A percentile compares a stretch with the other conserved stretches of the same genome.
Evolutionary conservation across 768 basidiomycete genomes (phyloP).

Genomic region (Myochromella boudieri): DNA sequence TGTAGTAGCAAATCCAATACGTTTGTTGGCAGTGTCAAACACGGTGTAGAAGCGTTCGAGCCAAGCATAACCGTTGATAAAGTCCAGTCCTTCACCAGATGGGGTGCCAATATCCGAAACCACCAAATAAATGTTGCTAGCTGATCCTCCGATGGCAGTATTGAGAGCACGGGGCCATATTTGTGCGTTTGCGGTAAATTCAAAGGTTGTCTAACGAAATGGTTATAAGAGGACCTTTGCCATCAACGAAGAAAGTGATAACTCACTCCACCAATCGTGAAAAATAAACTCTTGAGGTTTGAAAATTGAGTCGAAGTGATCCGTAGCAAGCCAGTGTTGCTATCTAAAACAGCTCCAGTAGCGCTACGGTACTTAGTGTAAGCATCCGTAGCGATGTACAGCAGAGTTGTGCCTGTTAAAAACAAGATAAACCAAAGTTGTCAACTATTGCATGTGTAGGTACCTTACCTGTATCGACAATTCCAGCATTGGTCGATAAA

Average conservation of each 20-base stretch:
- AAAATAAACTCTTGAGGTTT: constrained; percentile 54
- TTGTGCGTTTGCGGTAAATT: constrained; percentile 40
- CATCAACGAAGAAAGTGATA: too few relatives aligned
- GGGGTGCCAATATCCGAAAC: constrained; percentile 36
- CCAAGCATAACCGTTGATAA: constrained; percentile 54
- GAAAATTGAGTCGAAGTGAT: constrained; percentile 51
- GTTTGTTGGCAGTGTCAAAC: constrained; percentile 57
- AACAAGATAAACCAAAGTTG: neutral
- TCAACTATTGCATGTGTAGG: neutral
- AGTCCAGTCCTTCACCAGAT: constrained; percentile 49
- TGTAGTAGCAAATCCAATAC: constrained; percentile 57
- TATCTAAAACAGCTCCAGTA: constrained; percentile 44
- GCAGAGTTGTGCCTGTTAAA: constrained; percentile 43
- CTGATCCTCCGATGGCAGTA: constrained; percentile 29
- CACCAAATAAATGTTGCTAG: constrained; percentile 31
- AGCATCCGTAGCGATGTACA: constrained; percentile 47
- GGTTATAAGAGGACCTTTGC: neutral
- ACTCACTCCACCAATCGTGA: constrained; percentile 51
- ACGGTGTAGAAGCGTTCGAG: constrained; percentile 66
- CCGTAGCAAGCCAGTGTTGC: constrained; percentile 46
- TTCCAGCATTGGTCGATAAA: constrained; percentile 47
- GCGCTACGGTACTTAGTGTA: constrained; percentile 40
- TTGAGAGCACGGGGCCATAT: constrained; percentile 36
- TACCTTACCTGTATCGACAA: constrained; percentile 54
- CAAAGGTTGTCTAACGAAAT: constrained; percentile 28